Base-by-base conservation (phyloP, 495 filamentous ascomycete species). In the Polyplosphaeria fusca region DNA sequence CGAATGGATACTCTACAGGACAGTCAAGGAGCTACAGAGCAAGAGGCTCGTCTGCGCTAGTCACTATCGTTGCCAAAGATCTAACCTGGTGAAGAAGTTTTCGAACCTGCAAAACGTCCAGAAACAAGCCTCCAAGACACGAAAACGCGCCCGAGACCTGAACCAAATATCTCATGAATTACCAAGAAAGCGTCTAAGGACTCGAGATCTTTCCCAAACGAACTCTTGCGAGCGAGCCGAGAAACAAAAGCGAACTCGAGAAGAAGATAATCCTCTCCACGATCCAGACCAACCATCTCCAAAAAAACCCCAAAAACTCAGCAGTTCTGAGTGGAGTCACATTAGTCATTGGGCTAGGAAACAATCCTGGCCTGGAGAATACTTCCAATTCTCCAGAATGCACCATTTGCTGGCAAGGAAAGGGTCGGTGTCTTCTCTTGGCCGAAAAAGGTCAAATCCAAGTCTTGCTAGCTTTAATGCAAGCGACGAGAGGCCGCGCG, bases 401-500 rank as follows among this genome's bases (percentile, higher is more conserved):
- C 7, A n/a, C 30, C 30, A 35, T 35, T n/a, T 35, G 30, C 30
- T 35, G 7, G 30, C 30, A 35, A 35, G 66, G 60, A 73, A 68
- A 65, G 68, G 59, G 55, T 70, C 68, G 16, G 62, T 58, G 22
- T 54, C 66, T 26, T 70, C 67, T 48, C 58, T 67, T 54, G 47
- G 63, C 27, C 54, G 69, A 18, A 76, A 76, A 47, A 56, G 53
- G 67, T 75, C 68, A 40, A 66, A 69, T 54, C 38, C 67, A 60
- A 52, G 46, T 39, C 19, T 52, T 20, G 30, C 63, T 27, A 71
- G 64, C 42, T 70, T 65, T 52, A 61, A 66, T 27, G 61, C 70
- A 22, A 76, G 74, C 66, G 71, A 75, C 58, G 41, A 75, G 59
- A 70, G 62, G 64, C 70, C 67, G 45, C 67, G 72, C 35, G 67